A percentile compares a stretch with the other conserved stretches of the same genome.
These are phyloP conservation scores for Parasitella parasitica DNA, from an alignment of 371 early-diverging fungal genomes.

Conservation along the genomic window DNA sequence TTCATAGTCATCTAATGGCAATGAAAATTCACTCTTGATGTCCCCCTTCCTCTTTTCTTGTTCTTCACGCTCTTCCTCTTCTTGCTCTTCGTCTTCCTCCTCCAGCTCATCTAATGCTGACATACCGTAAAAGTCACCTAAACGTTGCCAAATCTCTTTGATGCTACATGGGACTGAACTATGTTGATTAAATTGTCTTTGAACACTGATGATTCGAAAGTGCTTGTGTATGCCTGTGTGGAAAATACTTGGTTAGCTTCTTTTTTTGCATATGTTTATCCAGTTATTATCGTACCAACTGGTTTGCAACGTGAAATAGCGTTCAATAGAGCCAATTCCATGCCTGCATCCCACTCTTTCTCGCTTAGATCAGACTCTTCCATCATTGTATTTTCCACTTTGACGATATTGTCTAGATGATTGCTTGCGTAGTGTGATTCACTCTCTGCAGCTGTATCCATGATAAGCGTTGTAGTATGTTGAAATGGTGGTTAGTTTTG, in stretches of 20 bases:
- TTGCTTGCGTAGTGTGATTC: neutral
- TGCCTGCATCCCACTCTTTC: slow-evolving; percentile 57
- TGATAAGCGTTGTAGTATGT: neutral
- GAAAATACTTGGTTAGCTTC: neutral
- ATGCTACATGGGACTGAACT: slow-evolving; percentile 47
- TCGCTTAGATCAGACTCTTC: neutral
- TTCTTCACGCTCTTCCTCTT: slow-evolving; percentile 34
- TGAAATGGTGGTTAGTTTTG: neutral
- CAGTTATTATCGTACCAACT: slow-evolving; percentile 43
- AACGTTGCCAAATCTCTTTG: slow-evolving; percentile 53
- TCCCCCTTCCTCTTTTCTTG: slow-evolving; percentile 31
- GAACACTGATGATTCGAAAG: slow-evolving; percentile 63
- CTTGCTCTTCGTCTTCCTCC: slow-evolving; percentile 52
- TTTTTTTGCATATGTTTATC: neutral
- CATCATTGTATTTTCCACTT: neutral
- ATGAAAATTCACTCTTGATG: slow-evolving; percentile 48
- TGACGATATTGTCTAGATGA: neutral
- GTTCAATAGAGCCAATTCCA: slow-evolving; percentile 59
- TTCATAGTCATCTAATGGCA: slow-evolving; percentile 60
- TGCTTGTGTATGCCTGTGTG: slow-evolving; percentile 61
- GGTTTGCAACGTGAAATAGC: slow-evolving; percentile 62
- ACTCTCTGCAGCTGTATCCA: neutral
- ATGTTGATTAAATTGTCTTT: slow-evolving; percentile 55
- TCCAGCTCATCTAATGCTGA: slow-evolving; percentile 57
- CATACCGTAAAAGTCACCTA: slow-evolving; percentile 56